These are phyloP conservation scores for Penicillium vulpinum DNA, from an alignment of 2,329 filamentous ascomycete species.

Conservation along the genomic window DNA sequence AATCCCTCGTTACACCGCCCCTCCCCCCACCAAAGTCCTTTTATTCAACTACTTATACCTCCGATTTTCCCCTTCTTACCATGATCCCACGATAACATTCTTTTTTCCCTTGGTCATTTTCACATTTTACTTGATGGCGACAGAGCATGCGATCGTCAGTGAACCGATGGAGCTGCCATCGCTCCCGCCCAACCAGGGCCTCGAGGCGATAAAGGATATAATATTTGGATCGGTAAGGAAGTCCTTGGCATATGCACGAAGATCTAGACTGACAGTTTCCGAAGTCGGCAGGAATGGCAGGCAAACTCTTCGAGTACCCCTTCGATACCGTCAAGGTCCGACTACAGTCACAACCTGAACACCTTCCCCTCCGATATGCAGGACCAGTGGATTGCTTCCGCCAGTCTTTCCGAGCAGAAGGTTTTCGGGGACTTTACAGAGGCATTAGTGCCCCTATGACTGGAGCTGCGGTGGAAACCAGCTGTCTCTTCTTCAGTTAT, in stretches of 20 bases:
- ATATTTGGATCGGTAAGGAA: constrained; percentile 76
- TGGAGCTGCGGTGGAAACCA: constrained; percentile 89
- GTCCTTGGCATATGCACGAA: background rate
- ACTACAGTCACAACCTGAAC: constrained; percentile 90
- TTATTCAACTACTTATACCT: constrained; percentile 1
- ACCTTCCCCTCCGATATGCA: constrained; percentile 74
- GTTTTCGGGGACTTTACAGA: constrained; percentile 79
- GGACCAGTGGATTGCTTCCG: constrained; percentile 92
- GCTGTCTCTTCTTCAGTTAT: constrained; percentile 90
- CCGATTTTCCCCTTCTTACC: constrained; percentile 6
- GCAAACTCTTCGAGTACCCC: constrained; percentile 96
- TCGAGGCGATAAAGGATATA: constrained; percentile 81
- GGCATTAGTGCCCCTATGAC: constrained; percentile 89
- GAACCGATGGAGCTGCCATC: constrained; percentile 44
- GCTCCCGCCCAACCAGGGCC: constrained; percentile 49
- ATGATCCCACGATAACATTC: constrained; percentile 25
- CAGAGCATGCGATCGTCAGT: constrained; percentile 42
- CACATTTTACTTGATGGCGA: constrained; percentile 36
- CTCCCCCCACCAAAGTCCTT: constrained; percentile 4
- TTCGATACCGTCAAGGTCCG: constrained; percentile 99
- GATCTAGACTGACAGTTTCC: background rate
- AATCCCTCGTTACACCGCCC: constrained; percentile 23
- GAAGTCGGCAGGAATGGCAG: constrained; percentile 77
- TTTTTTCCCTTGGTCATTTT: constrained; percentile 15
- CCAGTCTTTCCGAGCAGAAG: constrained; percentile 77